Evolutionary conservation across 441 rosid species (phyloP), one percentile per base, ranked within the genome.

Genomic region (Hura crepitans): DNA sequence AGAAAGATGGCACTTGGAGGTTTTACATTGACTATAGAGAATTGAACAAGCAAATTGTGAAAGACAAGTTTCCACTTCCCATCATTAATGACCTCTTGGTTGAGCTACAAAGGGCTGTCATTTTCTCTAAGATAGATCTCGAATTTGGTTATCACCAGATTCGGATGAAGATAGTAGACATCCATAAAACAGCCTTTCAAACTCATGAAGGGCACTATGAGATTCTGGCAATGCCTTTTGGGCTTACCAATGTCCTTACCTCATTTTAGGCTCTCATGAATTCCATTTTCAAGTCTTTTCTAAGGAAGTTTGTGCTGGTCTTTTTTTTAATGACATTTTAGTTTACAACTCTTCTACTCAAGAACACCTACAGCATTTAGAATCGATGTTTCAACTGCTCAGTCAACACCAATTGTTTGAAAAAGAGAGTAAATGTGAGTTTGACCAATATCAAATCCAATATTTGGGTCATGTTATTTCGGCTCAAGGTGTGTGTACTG

Each of bases 161-260:
- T 1, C n/a, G 54, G 2, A 39, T 42, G 39, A 0, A 7, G 1
- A 0, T 17, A 0, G 2, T 0, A 0, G 63, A 68, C 2, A 14
- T 57, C 0, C 7, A 6, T 0, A 68, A 56, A 4, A 68, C 12
- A 9, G 2, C 42, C 0, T 68, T 68, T 8, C 1, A 14, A 0
- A 18, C 60, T 1, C 47, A 50, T 33, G 28, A 51, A 11, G 33
- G 45, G 13, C 22, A 66, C 13, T 50, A 50, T 20, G 47, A 66
- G 6, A 50, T 66, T 35, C 12, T 11, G 2, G 60, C 20, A 1
- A 66, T 66, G 58, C 14, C 60, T 0, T 66, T 51, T 6, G 14
- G 60, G 3, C 59, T 66, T 0, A 50, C 60, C 0, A 42, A 42
- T 42, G 45, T 13, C 10, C 45, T 13, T 4, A 7, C 12, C 13